Evolutionary conservation across 2,329 filamentous ascomycete species (phyloP).

Genomic region (Epichloe uncinata): DNA sequence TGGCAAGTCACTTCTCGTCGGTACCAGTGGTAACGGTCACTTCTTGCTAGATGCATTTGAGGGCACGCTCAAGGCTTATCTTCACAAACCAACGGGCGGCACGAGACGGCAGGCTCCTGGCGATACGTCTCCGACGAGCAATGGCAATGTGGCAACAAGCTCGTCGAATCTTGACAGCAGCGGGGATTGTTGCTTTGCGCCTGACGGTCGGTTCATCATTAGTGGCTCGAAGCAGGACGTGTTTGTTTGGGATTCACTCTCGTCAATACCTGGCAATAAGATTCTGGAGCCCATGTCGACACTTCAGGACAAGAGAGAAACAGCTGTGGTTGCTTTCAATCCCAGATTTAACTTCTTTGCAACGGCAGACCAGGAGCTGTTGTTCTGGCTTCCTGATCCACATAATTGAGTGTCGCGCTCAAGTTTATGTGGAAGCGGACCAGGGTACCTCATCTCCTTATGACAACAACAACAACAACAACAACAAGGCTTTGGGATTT

Average conservation of each 20-base stretch:
- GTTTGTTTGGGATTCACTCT: slow-evolving; percentile 73
- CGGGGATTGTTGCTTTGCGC: slow-evolving; percentile 77
- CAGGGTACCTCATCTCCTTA: not conserved
- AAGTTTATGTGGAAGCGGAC: not conserved
- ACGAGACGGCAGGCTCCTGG: slow-evolving; percentile 40
- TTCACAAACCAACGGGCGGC: slow-evolving; percentile 44
- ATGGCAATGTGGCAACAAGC: slow-evolving; percentile 19
- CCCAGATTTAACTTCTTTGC: slow-evolving; percentile 86
- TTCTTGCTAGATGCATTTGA: slow-evolving; percentile 91
- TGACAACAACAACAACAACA: no score
- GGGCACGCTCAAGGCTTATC: slow-evolving; percentile 62
- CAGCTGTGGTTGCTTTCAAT: slow-evolving; percentile 73
- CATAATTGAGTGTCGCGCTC: slow-evolving; percentile 17
- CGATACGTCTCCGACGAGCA: slow-evolving; percentile 24
- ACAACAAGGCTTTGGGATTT: no score
- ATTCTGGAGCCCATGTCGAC: slow-evolving; percentile 49
- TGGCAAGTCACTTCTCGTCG: slow-evolving; percentile 72
- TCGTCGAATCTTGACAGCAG: slow-evolving; percentile 37
- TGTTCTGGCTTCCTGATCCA: slow-evolving; percentile 66
- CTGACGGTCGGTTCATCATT: slow-evolving; percentile 79
- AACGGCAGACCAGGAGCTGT: slow-evolving; percentile 71
- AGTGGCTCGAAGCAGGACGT: slow-evolving; percentile 66
- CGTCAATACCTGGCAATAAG: slow-evolving; percentile 39
- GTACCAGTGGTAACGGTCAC: slow-evolving; percentile 73
- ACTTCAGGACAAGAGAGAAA: slow-evolving; percentile 53